A percentile compares a stretch with the other conserved stretches of the same genome.
Evolutionary conservation across 768 basidiomycete species (phyloP).

Genomic region (Lentinula boryana): DNA sequence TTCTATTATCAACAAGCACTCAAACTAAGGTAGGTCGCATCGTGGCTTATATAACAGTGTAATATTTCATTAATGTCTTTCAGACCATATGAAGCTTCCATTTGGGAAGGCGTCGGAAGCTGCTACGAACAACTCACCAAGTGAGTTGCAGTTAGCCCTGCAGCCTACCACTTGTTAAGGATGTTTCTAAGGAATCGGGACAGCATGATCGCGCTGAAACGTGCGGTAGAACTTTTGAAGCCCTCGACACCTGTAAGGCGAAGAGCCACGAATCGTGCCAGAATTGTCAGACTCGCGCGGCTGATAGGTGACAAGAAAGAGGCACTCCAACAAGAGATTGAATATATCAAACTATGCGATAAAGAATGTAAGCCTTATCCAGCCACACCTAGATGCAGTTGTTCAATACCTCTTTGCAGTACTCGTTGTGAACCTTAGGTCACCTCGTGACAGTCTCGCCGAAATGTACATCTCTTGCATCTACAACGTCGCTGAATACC

Average conservation of each 20-base stretch:
- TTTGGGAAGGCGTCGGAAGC: conserved; percentile 5
- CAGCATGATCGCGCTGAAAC: background rate
- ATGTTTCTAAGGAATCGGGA: background rate
- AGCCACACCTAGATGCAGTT: background rate
- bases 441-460: background rate
- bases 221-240: background rate
- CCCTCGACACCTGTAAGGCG: background rate
- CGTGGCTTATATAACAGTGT: background rate
- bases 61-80: background rate
- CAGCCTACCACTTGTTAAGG: background rate
- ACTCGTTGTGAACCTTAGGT: background rate
- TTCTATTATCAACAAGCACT: conserved; percentile 36
- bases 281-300: background rate
- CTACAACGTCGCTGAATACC: background rate
- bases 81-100: conserved; percentile 1
- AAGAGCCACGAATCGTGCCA: background rate
- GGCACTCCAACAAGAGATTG: background rate
- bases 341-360: background rate
- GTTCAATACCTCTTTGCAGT: background rate
- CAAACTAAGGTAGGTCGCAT: conserved; percentile 1
- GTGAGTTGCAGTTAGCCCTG: background rate
- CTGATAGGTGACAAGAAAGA: background rate
- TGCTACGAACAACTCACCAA: background rate
- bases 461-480: background rate
- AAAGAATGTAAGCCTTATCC: background rate